Percentiles rank a stretch among this genome's conserved stretches.
These are phyloP conservation scores for Raphanus sativus DNA, from an alignment of 345 rosid genomes.

Conservation along the genomic window DNA sequence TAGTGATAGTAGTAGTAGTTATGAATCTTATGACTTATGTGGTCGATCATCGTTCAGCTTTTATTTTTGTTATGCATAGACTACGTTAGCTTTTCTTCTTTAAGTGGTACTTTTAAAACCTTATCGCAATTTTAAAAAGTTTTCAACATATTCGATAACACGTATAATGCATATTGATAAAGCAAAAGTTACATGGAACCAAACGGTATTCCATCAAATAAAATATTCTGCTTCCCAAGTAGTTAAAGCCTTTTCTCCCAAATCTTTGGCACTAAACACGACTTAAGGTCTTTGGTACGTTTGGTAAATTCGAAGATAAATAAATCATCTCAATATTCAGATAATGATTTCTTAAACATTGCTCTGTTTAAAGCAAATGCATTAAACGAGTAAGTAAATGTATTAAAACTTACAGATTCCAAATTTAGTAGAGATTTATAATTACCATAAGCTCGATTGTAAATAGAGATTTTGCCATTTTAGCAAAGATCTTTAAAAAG, in stretches of 20 bases:
- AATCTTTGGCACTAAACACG: slow-evolving; percentile 21
- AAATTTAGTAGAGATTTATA: neutral
- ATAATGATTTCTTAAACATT: neutral
- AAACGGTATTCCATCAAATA: neutral
- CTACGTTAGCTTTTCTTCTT: slow-evolving; percentile 13
- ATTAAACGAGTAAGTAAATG: neutral
- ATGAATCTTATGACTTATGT: neutral
- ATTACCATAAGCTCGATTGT: neutral
- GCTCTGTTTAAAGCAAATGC: neutral
- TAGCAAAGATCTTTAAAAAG: neutral
- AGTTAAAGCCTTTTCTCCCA: neutral
- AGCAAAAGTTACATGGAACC: slow-evolving; percentile 19
- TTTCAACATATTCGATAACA: slow-evolving; percentile 18
- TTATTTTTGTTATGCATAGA: neutral
- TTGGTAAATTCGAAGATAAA: neutral
- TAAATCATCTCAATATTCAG: neutral
- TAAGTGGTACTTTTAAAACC: slow-evolving; percentile 1
- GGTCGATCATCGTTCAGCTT: slow-evolving; percentile 13
- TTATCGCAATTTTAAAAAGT: slow-evolving; percentile 17
- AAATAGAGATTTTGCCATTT: slow-evolving; percentile 10
- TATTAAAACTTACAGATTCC: neutral
- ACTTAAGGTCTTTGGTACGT: neutral
- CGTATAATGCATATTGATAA: slow-evolving; percentile 25
- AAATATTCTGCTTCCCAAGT: neutral
- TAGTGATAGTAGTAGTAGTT: slow-evolving; percentile 5